A percentile compares a stretch with the other conserved stretches of the same genome.
Conservation (phyloP, 805 yeast species). For the Nakazawaea wickerhamii region DNA sequence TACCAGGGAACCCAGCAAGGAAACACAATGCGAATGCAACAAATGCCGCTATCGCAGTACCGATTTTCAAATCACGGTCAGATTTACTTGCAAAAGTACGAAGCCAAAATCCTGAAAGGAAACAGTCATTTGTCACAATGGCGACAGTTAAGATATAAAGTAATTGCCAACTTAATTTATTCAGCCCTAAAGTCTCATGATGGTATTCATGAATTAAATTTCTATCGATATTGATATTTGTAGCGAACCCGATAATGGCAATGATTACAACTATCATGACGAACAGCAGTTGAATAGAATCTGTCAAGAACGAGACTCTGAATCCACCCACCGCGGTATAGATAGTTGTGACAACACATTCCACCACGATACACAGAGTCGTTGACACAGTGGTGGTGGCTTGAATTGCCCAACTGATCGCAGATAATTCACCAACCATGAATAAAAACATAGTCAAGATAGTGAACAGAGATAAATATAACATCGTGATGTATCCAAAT, state of each 20-base stretch:
- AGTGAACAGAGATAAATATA: conserved; percentile 76
- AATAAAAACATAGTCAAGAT: conserved; percentile 79
- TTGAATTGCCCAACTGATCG: conserved; percentile 70
- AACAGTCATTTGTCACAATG: conserved; percentile 83
- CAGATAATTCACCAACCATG: conserved; percentile 83
- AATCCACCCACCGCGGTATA: conserved; percentile 90
- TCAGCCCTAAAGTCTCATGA: conserved; percentile 57
- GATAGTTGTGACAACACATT: conserved; percentile 80
- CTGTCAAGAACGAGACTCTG: conserved; percentile 82
- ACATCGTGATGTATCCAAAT: conserved; percentile 66
- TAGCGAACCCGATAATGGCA: conserved; percentile 75
- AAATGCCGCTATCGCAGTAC: conserved; percentile 70
- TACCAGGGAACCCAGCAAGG: conserved; percentile 76
- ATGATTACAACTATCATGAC: conserved; percentile 64
- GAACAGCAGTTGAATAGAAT: conserved; percentile 74
- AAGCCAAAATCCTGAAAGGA: conserved; percentile 90
- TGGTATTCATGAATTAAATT: conserved; percentile 60
- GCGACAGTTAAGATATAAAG: conserved; percentile 81
- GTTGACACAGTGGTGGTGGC: conserved; percentile 76
- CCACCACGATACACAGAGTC: conserved; percentile 75
- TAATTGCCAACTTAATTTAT: conserved; percentile 83
- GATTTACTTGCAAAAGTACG: conserved; percentile 86
- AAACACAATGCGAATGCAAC: conserved; percentile 59
- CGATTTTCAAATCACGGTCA: conserved; percentile 69
- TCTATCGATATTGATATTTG: conserved; percentile 54